phyloP scores from a whole-genome alignment of 2,329 filamentous ascomycete species.

The Pestalotiopsis sp. region DNA sequence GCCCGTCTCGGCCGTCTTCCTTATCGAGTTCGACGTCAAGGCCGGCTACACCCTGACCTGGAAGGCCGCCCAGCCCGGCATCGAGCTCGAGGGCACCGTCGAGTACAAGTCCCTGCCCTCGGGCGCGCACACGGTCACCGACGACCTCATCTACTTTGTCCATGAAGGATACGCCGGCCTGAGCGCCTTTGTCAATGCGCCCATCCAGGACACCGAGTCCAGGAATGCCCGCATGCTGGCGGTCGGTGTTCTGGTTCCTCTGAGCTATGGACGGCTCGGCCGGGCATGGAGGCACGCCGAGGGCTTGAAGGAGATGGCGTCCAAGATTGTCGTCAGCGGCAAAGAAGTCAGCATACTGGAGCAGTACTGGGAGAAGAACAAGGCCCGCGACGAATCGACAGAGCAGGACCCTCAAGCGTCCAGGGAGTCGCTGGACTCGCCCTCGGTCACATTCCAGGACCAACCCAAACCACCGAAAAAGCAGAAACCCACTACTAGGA shows the following conservation, averaged over 20 bases:
- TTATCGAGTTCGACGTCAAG: constrained; percentile 91
- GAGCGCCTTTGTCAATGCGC: constrained; percentile 86
- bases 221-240: constrained; percentile 92
- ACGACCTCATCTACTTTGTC: constrained; percentile 93
- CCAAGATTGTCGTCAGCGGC: constrained; percentile 65
- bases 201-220: constrained; percentile 73
- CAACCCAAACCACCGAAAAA: constrained; percentile 29
- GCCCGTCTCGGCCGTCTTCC: constrained; percentile 77
- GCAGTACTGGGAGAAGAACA: constrained; percentile 76
- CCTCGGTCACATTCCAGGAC: constrained; percentile 47
- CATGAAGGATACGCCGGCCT: constrained; percentile 83
- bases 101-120: constrained; percentile 97
- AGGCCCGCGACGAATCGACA: constrained; percentile 42
- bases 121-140: constrained; percentile 82
- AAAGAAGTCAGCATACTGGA: constrained; percentile 68
- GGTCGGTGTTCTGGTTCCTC: constrained; percentile 83
- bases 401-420: constrained; percentile 34
- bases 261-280: constrained; percentile 83
- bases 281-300: constrained; percentile 88
- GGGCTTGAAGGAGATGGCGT: constrained; percentile 72
- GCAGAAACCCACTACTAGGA: constrained; percentile 50
- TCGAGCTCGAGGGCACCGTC: constrained; percentile 82
- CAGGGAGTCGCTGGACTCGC: constrained; percentile 54
- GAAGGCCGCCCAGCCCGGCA: constrained; percentile 72
- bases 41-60: constrained; percentile 89